Percentiles rank a stretch among this genome's conserved stretches.
Conservation (phyloP, 2,329 filamentous ascomycete species). For the Trichophyton benhamiae region DNA sequence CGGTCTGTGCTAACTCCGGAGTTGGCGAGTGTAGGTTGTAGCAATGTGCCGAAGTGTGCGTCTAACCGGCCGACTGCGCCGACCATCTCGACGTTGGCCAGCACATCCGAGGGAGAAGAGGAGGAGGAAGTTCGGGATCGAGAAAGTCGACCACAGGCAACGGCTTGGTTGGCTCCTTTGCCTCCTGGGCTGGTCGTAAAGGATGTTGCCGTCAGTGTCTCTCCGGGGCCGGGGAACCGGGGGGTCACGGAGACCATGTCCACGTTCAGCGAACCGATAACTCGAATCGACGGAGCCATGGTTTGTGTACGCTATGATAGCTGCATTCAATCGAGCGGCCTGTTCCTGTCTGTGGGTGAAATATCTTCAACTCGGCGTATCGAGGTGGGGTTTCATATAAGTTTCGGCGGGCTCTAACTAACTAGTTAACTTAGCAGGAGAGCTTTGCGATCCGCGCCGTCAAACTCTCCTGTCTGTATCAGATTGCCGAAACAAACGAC, state of each 20-base stretch:
- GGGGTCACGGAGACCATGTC: conserved; percentile 83
- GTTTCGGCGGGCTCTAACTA: neutral
- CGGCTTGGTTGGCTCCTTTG: conserved; percentile 92
- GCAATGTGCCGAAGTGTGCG: conserved; percentile 51
- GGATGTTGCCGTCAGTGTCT: conserved; percentile 69
- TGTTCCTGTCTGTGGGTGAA: neutral
- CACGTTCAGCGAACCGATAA: conserved; percentile 88
- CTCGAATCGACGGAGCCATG: conserved; percentile 50
- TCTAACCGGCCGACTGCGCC: conserved; percentile 53
- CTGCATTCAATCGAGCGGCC: neutral
- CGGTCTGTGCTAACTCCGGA: conserved; percentile 51
- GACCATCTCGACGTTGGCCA: conserved; percentile 52
- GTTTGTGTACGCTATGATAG: neutral
- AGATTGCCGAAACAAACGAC: neutral
- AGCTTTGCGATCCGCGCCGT: neutral
- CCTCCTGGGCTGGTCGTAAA: conserved; percentile 77
- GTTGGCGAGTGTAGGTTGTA: conserved; percentile 46
- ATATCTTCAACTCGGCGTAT: neutral
- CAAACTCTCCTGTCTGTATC: neutral
- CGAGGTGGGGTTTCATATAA: neutral
- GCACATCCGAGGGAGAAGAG: conserved; percentile 14
- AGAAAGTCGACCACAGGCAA: conserved; percentile 73
- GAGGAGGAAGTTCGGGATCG: conserved; percentile 32
- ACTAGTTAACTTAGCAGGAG: no score
- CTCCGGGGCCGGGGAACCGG: conserved; percentile 69